Percentiles rank a stretch among this genome's conserved stretches.
phyloP scores from a whole-genome alignment of 257 asterid species.

The Verbascum thapsus region DNA sequence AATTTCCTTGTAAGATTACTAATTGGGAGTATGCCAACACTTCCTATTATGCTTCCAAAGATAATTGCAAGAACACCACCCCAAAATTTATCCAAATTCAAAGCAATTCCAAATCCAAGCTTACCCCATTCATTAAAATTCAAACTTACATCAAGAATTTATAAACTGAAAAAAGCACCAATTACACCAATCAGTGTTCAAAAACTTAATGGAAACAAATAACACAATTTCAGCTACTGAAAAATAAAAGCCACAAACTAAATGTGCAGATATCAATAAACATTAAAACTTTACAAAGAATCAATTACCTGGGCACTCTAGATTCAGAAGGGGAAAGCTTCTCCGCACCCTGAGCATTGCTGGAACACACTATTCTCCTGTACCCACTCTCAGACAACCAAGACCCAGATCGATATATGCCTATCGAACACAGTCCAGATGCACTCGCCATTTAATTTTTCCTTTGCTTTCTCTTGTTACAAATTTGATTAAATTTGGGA shows the following conservation, averaged over 20 bases:
- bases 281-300: slow-evolving; percentile 10
- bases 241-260: slow-evolving; percentile 7
- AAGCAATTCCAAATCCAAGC: slow-evolving; percentile 2
- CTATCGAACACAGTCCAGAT: slow-evolving; percentile 54
- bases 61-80: slow-evolving; percentile 13
- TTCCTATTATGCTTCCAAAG: not conserved
- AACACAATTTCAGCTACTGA: slow-evolving; percentile 9
- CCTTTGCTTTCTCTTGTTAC: not conserved
- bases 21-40: slow-evolving; percentile 8
- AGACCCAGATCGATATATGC: slow-evolving; percentile 61
- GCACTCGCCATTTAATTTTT: slow-evolving; percentile 59
- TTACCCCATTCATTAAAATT: slow-evolving; percentile 8
- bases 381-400: slow-evolving; percentile 42
- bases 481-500: slow-evolving; percentile 26
- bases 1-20: not conserved
- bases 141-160: slow-evolving; percentile 14
- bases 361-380: slow-evolving; percentile 53
- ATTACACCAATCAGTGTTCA: not conserved
- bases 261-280: slow-evolving; percentile 20
- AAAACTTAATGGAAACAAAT: not conserved
- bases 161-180: slow-evolving; percentile 27
- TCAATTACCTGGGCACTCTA: slow-evolving; percentile 57
- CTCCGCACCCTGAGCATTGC: slow-evolving; percentile 66
- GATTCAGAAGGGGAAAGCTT: slow-evolving; percentile 61
- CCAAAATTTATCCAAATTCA: slow-evolving; percentile 15